Evolutionary conservation across 2,329 filamentous ascomycete genomes (phyloP), one percentile per base, ranked within the genome.

Genomic region (Knoxdaviesia capensis): DNA sequence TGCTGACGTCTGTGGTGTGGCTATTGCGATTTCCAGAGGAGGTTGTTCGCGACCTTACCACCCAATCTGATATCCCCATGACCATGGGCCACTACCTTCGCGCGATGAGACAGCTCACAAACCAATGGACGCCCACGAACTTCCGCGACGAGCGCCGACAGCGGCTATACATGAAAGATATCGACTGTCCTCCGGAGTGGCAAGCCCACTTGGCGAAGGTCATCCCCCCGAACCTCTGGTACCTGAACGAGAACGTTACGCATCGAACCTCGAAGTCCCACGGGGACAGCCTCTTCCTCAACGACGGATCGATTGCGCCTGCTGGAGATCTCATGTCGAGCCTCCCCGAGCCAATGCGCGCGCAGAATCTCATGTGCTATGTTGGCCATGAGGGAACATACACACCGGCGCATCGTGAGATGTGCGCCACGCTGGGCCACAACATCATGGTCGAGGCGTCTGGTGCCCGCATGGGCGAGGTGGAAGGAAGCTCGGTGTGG

Each of bases 371-470:
- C 50, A 94, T 94, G 90, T 96, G 88, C 56, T 98, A 98, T 53
- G 80, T 96, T 51, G 90, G 90, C 0, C 88, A 96, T 52, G 90
- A 98, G 62, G 90, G 90, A 5, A 98, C 90, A 1, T 96, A 88
- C 54, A 98, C 90, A 0, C 88, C 90, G 7, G 78, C 87, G 1
- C 90, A 98, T 60, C 76, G 85, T 49, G 90, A 98, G 57, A 98
- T 98, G 90, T 98, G 90, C 58, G 90, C 85, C 8, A 93, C 82
- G 34, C 63, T 96, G 8, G 88, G 90, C 0, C 90, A 98, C 50
- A 98, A 98, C 53, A 88, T 98, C 51, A 96, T 98, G 90, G 86
- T 98, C 2, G 85, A 94, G 49, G 77, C 86, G 2, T 96, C 88
- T 1, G 64, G 74, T 3, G 64, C 71, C 11, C 72, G 78, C 43